phyloP scores from a whole-genome alignment of 2,329 filamentous ascomycete species.

The Colletotrichum sp. region DNA sequence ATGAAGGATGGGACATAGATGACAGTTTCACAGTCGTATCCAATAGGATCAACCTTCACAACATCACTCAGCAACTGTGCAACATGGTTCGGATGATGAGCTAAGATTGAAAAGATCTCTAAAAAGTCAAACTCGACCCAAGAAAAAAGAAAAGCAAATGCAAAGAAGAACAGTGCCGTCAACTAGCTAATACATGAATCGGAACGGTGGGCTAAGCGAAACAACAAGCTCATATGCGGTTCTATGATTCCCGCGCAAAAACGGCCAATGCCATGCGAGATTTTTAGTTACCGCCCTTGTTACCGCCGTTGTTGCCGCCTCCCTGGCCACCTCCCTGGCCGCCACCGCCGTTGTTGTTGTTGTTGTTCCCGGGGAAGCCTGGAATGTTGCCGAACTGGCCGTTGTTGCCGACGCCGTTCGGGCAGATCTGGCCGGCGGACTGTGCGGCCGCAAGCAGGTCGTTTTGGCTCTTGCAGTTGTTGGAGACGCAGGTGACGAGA shows the following conservation, averaged over 20 bases:
- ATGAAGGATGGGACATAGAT: background rate
- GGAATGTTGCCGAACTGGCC: background rate
- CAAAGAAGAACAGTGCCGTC: background rate
- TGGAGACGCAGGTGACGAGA: slow-evolving; percentile 4
- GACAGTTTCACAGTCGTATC: rapidly evolving
- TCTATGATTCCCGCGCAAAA: background rate
- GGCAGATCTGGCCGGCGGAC: slow-evolving; percentile 5
- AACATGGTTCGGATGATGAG: background rate
- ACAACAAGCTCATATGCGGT: background rate
- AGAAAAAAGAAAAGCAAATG: background rate
- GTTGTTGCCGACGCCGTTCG: background rate
- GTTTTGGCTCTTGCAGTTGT: slow-evolving; percentile 11
- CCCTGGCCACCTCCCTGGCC: background rate
- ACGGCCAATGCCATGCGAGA: background rate
- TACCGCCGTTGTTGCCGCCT: background rate
- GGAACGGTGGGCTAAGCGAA: background rate
- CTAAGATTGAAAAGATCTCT: background rate
- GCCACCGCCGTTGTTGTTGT: background rate
- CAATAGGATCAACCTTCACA: background rate
- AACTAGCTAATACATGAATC: background rate
- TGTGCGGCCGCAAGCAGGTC: slow-evolving; percentile 14
- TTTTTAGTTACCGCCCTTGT: background rate
- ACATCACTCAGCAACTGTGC: background rate
- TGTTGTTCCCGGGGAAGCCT: background rate
- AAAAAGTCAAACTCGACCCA: background rate